These are phyloP conservation scores for Casuarina glauca DNA, from an alignment of 306 rosid genomes.

Conservation along the genomic window DNA sequence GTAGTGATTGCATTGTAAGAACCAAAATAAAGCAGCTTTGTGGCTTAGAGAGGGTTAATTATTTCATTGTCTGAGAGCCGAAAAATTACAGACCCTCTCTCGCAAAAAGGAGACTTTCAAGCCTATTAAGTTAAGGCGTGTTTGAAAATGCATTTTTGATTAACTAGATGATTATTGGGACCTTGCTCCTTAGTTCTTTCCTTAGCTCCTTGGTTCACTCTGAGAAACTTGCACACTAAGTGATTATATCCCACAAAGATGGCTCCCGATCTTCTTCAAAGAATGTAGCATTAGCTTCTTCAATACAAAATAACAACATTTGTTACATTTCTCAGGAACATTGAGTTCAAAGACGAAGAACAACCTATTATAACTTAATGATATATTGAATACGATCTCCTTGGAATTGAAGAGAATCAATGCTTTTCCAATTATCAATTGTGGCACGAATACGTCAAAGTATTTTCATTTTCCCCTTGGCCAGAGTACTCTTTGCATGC, in stretches of 20 bases:
- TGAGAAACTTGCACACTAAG: too few species aligned
- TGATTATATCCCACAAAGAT: too few species aligned
- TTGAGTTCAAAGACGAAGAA: not conserved
- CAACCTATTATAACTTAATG: not conserved
- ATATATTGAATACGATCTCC: not conserved
- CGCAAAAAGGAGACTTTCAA: too few species aligned
- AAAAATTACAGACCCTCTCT: too few species aligned
- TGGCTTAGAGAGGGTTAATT: too few species aligned
- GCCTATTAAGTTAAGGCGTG: too few species aligned
- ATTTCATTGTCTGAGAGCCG: too few species aligned
- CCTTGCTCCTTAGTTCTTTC: too few species aligned
- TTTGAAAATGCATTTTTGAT: too few species aligned
- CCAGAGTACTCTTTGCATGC: constrained; percentile 57
- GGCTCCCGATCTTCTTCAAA: not conserved
- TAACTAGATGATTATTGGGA: too few species aligned
- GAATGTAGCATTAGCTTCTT: not conserved
- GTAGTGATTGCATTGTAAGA: not conserved
- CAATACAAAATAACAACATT: not conserved
- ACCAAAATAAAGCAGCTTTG: too few species aligned
- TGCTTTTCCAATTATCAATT: not conserved
- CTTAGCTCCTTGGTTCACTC: too few species aligned
- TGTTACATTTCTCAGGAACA: constrained; percentile 6
- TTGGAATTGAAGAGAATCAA: constrained; percentile 12
- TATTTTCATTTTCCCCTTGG: constrained; percentile 76
- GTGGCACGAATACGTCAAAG: constrained; percentile 40